Percentiles rank a stretch among this genome's conserved stretches.
Evolutionary conservation across 2,329 filamentous ascomycete species (phyloP).

Genomic region (Huntiella savannae): DNA sequence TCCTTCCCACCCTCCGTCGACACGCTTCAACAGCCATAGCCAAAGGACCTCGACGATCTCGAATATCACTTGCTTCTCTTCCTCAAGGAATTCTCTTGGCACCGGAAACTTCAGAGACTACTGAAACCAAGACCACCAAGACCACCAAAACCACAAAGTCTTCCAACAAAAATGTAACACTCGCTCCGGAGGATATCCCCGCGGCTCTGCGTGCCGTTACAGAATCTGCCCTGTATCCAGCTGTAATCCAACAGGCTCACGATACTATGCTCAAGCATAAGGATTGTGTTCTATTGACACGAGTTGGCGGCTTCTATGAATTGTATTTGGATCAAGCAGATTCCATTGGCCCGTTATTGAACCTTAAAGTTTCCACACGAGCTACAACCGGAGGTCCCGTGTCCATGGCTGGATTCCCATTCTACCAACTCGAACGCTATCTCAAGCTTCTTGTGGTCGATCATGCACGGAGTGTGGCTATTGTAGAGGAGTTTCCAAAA

Average conservation of each 20-base stretch:
- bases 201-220: slow-evolving; percentile 10
- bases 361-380: slow-evolving; percentile 68
- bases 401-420: slow-evolving; percentile 88
- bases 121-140: no score
- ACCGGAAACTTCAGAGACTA: no score
- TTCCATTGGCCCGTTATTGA: slow-evolving; percentile 67
- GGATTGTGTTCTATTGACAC: slow-evolving; percentile 77
- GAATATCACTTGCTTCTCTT: no score
- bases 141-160: no score
- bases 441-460: slow-evolving; percentile 88
- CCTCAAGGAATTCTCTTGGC: no score
- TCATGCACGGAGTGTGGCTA: slow-evolving; percentile 73
- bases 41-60: no score
- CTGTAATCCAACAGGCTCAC: slow-evolving; percentile 70
- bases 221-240: slow-evolving; percentile 47
- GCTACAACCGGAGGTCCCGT: slow-evolving; percentile 63
- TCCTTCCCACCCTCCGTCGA: no score
- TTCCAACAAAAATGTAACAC: no score
- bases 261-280: slow-evolving; percentile 81
- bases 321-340: slow-evolving; percentile 93
- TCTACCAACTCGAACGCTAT: slow-evolving; percentile 79
- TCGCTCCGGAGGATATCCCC: no score
- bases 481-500: slow-evolving; percentile 82
- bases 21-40: no score
- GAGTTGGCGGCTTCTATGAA: slow-evolving; percentile 94